Conservation (phyloP, 805 yeast species). For the Candida andamanensis region DNA sequence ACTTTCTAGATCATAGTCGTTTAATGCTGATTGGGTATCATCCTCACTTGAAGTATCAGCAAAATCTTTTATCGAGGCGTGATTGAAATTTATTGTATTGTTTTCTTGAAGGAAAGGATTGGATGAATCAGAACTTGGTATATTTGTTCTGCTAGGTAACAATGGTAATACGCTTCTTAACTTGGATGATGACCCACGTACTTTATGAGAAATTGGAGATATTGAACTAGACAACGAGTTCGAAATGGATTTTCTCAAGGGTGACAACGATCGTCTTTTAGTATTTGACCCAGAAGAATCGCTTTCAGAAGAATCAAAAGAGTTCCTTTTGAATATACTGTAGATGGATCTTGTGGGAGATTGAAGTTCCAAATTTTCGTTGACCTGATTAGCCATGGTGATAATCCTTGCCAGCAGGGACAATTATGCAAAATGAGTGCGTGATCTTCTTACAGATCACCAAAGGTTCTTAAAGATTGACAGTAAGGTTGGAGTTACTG, state of each 20-base stretch:
- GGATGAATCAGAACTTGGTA: too few species aligned
- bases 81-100: too few species aligned
- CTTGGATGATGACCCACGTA: slow-evolving; percentile 5
- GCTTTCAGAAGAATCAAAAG: slow-evolving; percentile 16
- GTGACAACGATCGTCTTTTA: slow-evolving; percentile 3
- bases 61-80: slow-evolving; percentile 26
- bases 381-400: too few species aligned
- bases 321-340: slow-evolving; percentile 18
- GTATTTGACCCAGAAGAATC: neutral
- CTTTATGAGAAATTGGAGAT: neutral
- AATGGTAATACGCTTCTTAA: too few species aligned
- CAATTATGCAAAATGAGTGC: too few species aligned
- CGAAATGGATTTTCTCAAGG: slow-evolving; percentile 4
- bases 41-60: slow-evolving; percentile 29
- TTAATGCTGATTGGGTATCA: slow-evolving; percentile 3
- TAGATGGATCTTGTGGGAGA: slow-evolving; percentile 25
- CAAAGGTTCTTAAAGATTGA: too few species aligned
- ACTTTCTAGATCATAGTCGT: slow-evolving; percentile 10
- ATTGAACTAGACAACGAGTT: slow-evolving; percentile 3
- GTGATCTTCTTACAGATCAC: too few species aligned
- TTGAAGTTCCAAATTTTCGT: slow-evolving; percentile 10
- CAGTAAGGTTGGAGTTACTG: too few species aligned
- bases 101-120: too few species aligned
- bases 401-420: too few species aligned
- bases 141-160: too few species aligned